Conservation (phyloP, 192 early-diverging fungal species). For the Coemansia sp. region DNA sequence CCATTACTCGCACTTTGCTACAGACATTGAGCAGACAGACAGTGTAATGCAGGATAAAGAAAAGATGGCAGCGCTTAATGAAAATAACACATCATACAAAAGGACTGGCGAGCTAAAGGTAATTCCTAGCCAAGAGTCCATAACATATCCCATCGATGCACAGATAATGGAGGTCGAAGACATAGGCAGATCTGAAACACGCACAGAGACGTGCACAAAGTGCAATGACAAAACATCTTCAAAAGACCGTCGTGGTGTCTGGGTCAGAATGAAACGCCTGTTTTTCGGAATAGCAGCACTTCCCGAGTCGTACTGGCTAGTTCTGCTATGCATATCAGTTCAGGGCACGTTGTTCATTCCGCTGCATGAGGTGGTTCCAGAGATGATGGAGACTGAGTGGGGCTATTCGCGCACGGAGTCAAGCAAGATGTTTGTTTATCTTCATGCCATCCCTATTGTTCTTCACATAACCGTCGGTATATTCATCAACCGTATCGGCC, state of each 20-base stretch:
- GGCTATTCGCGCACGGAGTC: constrained; percentile 44
- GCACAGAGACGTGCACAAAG: not conserved
- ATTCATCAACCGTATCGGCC: constrained; percentile 59
- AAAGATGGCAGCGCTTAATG: not conserved
- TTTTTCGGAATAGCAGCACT: constrained; percentile 36
- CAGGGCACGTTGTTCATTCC: constrained; percentile 55
- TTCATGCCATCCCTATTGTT: constrained; percentile 59
- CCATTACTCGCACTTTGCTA: constrained; percentile 51
- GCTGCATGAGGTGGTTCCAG: constrained; percentile 51
- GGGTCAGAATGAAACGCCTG: constrained; percentile 44
- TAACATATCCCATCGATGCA: constrained; percentile 5
- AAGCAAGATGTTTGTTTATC: constrained; percentile 53
- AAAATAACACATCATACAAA: not conserved
- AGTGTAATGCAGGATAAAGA: not conserved
- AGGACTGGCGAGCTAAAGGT: constrained; percentile 30
- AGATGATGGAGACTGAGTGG: constrained; percentile 56
- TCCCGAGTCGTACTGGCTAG: constrained; percentile 55
- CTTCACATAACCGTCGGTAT: constrained; percentile 58
- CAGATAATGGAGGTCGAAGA: constrained; percentile 10
- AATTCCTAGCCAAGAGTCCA: constrained; percentile 18
- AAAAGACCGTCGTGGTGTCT: not conserved
- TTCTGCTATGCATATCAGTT: constrained; percentile 43
- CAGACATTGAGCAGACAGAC: constrained; percentile 19
- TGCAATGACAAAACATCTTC: constrained; percentile 1
- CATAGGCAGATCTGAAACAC: not conserved